Conservation (phyloP, 257 asterid species). For the Fraxinus pennsylvanica region DNA sequence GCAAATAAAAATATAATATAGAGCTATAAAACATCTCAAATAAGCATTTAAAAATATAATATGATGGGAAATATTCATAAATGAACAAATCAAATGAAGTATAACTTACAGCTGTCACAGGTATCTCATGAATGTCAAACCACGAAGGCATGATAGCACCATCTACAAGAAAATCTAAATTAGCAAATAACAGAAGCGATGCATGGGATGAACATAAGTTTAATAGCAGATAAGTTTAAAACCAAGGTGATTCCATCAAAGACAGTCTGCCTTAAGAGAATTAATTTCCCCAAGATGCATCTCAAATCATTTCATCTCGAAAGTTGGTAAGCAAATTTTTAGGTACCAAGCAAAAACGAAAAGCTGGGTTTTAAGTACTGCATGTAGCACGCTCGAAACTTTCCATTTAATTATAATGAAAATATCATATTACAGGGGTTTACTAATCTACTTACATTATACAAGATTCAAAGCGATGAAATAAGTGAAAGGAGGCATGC, state of each 20-base stretch:
- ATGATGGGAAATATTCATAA: not conserved
- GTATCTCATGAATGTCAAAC: constrained; percentile 95
- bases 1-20: not conserved
- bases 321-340: not conserved
- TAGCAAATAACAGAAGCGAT: constrained; percentile 12
- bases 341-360: not conserved
- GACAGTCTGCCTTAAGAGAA: constrained; percentile 1
- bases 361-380: not conserved
- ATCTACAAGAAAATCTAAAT: constrained; percentile 46
- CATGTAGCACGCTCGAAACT: not conserved
- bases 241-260: constrained; percentile 11
- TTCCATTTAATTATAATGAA: not conserved
- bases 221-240: not conserved
- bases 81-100: constrained; percentile 21
- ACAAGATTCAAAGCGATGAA: not conserved
- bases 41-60: not conserved
- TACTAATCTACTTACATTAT: not conserved
- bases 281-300: constrained; percentile 4
- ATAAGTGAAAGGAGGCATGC: not conserved
- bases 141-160: constrained; percentile 98
- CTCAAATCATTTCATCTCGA: constrained; percentile 3
- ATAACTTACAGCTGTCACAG: constrained; percentile 80
- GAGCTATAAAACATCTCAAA: too few relatives aligned
- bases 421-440: not conserved
- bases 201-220: not conserved